Evolutionary conservation across 768 basidiomycete species (phyloP).

Genomic region (Goffeauzyma gilvescens): DNA sequence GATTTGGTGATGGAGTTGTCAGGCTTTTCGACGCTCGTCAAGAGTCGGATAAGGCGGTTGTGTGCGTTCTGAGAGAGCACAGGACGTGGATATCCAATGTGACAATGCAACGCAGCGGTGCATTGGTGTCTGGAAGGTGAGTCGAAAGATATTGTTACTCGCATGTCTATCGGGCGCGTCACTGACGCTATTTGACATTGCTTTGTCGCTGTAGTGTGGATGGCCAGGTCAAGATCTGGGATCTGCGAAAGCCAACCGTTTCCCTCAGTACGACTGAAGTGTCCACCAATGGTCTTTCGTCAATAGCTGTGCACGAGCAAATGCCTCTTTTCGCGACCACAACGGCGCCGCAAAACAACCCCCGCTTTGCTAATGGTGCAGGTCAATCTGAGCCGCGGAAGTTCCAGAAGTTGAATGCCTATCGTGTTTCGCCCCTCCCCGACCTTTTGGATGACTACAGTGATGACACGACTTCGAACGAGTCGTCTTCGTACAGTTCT

Average conservation of each 20-base stretch:
- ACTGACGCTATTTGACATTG: background rate
- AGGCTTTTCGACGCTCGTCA: constrained; percentile 82
- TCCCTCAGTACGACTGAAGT: constrained; percentile 47
- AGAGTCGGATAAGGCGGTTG: constrained; percentile 61
- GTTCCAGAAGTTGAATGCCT: constrained; percentile 2
- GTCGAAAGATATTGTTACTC: constrained; percentile 13
- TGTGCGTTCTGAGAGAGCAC: constrained; percentile 60
- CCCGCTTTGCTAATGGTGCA: background rate
- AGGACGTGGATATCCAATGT: constrained; percentile 78
- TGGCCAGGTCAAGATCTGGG: constrained; percentile 82
- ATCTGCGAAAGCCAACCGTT: constrained; percentile 48
- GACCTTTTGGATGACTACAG: no score
- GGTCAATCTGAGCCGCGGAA: background rate
- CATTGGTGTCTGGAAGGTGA: constrained; percentile 68
- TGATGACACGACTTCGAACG: no score
- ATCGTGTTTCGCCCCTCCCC: no score
- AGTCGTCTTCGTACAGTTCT: no score
- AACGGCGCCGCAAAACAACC: constrained; percentile 1
- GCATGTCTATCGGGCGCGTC: background rate
- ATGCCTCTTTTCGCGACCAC: constrained; percentile 59
- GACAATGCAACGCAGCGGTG: constrained; percentile 53
- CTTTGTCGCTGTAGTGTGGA: constrained; percentile 42
- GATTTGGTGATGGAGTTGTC: constrained; percentile 80
- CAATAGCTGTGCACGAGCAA: constrained; percentile 69
- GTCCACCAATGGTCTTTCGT: constrained; percentile 53